Conservation (phyloP, 768 basidiomycete genomes). For the Boletus fagicola region DNA sequence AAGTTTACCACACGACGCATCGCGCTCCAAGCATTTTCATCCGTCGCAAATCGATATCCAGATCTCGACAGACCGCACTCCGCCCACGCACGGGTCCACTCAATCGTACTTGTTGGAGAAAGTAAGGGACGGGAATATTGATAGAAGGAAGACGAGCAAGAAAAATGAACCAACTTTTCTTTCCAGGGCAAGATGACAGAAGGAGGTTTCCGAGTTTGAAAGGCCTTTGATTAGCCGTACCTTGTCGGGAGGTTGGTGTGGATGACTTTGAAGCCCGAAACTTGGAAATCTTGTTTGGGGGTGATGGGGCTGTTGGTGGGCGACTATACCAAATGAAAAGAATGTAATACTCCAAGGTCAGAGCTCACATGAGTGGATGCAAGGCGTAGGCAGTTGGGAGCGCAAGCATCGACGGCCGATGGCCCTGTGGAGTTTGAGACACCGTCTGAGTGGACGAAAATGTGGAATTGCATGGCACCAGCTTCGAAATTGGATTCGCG, state of each 20-base stretch:
- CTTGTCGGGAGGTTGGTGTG: slow-evolving; percentile 6
- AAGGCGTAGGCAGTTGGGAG: slow-evolving; percentile 13
- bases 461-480: background rate
- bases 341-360: background rate
- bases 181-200: slow-evolving; percentile 91
- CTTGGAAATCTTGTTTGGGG: slow-evolving; percentile 16
- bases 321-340: slow-evolving; percentile 13
- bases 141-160: background rate
- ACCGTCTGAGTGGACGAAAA: background rate
- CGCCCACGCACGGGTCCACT: slow-evolving; percentile 77
- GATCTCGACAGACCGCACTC: slow-evolving; percentile 77
- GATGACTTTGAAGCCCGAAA: slow-evolving; percentile 7
- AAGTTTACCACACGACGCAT: slow-evolving; percentile 73
- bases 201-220: slow-evolving; percentile 77
- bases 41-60: slow-evolving; percentile 71
- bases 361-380: slow-evolving; percentile 21
- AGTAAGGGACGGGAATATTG: background rate
- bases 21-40: slow-evolving; percentile 72
- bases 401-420: slow-evolving; percentile 12
- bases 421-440: slow-evolving; percentile 2
- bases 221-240: slow-evolving; percentile 13
- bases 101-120: slow-evolving; percentile 52
- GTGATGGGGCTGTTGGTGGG: slow-evolving; percentile 17
- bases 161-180: slow-evolving; percentile 61
- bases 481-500: background rate